Percentiles rank a stretch among this genome's conserved stretches.
These are phyloP conservation scores for Botrytis cinerea DNA, from an alignment of 2,329 filamentous ascomycete genomes.

Conservation along the genomic window DNA sequence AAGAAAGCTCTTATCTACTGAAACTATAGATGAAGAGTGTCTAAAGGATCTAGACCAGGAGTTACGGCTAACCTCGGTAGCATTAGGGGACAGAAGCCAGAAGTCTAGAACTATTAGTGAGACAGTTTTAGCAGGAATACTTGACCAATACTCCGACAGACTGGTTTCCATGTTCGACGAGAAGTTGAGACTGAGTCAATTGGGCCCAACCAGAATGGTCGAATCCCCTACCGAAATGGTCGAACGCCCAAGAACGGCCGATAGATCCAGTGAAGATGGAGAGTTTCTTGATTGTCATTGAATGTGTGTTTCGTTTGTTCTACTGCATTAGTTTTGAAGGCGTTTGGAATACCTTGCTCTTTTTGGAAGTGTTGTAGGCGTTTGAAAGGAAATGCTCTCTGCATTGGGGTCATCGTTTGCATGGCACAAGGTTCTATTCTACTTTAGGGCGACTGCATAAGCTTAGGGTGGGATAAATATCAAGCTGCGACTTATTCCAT, in stretches of 20 bases:
- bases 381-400: not conserved
- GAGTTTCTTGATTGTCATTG: slow-evolving; percentile 20
- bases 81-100: slow-evolving; percentile 47
- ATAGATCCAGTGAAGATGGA: slow-evolving; percentile 10
- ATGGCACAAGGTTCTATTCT: not conserved
- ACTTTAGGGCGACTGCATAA: not conserved
- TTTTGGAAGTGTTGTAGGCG: not conserved
- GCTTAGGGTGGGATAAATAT: not conserved
- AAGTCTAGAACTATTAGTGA: slow-evolving; percentile 55
- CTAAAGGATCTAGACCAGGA: slow-evolving; percentile 66
- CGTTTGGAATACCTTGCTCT: slow-evolving; percentile 14
- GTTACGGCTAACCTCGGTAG: slow-evolving; percentile 61
- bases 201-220: slow-evolving; percentile 29
- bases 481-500: not conserved
- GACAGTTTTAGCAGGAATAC: slow-evolving; percentile 60
- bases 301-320: slow-evolving; percentile 6
- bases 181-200: slow-evolving; percentile 56
- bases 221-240: slow-evolving; percentile 18
- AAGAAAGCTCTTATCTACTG: slow-evolving; percentile 59
- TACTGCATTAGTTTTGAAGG: not conserved
- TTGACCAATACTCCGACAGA: slow-evolving; percentile 75
- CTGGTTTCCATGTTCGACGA: slow-evolving; percentile 72
- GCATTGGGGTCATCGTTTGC: slow-evolving; percentile 4
- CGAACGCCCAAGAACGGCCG: slow-evolving; percentile 37
- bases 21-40: slow-evolving; percentile 57